phyloP scores from a whole-genome alignment of 495 filamentous ascomycete genomes.

The Hyaloscypha variabilis region DNA sequence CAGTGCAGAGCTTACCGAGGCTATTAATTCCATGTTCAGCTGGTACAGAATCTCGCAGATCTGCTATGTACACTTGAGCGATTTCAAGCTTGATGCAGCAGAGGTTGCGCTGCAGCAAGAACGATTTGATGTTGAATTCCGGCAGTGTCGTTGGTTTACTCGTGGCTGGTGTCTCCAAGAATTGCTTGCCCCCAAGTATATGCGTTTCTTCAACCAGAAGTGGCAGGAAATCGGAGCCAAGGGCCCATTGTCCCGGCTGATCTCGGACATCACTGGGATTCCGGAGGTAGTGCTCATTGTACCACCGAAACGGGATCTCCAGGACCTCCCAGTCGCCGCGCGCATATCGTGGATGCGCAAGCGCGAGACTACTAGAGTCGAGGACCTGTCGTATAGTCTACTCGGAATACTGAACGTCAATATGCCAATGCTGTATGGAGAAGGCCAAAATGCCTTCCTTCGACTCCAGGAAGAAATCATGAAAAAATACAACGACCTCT shows the following conservation, averaged over 20 bases:
- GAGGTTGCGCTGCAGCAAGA: conserved; percentile 4
- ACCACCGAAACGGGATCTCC: neutral
- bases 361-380: conserved; percentile 6
- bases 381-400: conserved; percentile 8
- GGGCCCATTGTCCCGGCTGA: neutral
- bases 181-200: conserved; percentile 20
- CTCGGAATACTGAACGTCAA: conserved; percentile 2
- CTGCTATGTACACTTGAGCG: conserved; percentile 40
- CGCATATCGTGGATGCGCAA: neutral
- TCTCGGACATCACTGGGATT: conserved; percentile 23
- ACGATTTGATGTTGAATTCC: conserved; percentile 13
- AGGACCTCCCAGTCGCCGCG: conserved; percentile 6
- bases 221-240: conserved; percentile 9
- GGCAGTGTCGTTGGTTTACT: neutral
- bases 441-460: neutral
- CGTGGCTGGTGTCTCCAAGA: conserved; percentile 27
- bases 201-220: conserved; percentile 19
- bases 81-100: conserved; percentile 12
- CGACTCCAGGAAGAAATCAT: conserved; percentile 8
- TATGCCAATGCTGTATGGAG: conserved; percentile 2
- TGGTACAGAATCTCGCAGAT: conserved; percentile 38
- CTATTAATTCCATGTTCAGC: conserved; percentile 15
- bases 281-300: conserved; percentile 1
- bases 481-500: conserved; percentile 6
- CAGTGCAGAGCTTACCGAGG: neutral